phyloP scores from a whole-genome alignment of 257 asterid species.

The Apocynum venetum region DNA sequence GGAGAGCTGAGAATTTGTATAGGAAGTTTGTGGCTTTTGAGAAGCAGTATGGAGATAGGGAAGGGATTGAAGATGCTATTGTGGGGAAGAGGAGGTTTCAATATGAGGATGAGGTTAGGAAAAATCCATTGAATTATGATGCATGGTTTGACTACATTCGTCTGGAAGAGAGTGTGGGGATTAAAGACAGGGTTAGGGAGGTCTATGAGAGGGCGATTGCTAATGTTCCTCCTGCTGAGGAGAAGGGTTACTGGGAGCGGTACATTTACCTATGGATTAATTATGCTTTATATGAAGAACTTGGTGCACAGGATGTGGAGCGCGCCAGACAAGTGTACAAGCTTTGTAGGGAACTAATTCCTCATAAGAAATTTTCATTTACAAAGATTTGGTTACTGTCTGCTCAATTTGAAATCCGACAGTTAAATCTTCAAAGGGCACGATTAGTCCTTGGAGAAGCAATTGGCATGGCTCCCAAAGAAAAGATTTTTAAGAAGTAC shows the following conservation, averaged over 20 bases:
- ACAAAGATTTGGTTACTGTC: conserved; percentile 95
- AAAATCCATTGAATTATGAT: conserved; percentile 76
- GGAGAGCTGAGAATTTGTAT: too few species aligned
- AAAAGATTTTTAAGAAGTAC: conserved; percentile 90
- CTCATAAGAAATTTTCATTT: conserved; percentile 59
- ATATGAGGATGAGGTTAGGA: conserved; percentile 79
- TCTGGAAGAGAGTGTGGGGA: conserved; percentile 72
- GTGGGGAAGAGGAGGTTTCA: conserved; percentile 38
- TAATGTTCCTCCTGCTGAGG: conserved; percentile 83
- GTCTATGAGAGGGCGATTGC: conserved; percentile 87
- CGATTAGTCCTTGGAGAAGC: conserved; percentile 36
- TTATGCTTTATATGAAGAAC: conserved; percentile 82
- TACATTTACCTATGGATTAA: conserved; percentile 89
- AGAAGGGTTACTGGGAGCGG: conserved; percentile 89
- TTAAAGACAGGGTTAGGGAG: conserved; percentile 60
- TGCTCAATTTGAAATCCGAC: conserved; percentile 90
- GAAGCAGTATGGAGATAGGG: too few species aligned
- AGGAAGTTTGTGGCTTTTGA: too few species aligned
- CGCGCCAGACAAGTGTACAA: conserved; percentile 85
- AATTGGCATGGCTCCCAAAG: conserved; percentile 43
- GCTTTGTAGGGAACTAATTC: conserved; percentile 23
- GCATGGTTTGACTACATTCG: conserved; percentile 86
- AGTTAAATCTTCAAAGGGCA: conserved; percentile 45
- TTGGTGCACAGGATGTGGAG: conserved; percentile 71
- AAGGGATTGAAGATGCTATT: not conserved